Conservation (phyloP, 2,329 filamentous ascomycete species). For the Aspergillus melleus region DNA sequence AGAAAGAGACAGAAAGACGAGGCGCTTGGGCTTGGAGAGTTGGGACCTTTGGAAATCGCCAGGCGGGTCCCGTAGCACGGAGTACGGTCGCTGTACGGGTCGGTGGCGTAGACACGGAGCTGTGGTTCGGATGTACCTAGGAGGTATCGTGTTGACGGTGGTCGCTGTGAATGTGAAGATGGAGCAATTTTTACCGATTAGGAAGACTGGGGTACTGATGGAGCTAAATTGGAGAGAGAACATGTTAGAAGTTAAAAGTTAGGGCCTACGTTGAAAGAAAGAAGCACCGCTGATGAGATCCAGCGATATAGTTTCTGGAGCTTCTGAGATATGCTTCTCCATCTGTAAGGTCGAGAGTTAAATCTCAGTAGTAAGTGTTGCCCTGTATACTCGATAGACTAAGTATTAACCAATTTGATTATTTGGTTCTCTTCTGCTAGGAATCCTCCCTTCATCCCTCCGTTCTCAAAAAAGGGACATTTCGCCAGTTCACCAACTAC, state of each 20-base stretch:
- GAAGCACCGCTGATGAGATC: not conserved
- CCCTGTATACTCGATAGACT: not conserved
- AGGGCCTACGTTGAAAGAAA: not conserved
- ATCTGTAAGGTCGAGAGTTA: conserved; percentile 5
- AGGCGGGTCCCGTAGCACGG: not conserved
- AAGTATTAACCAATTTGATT: not conserved
- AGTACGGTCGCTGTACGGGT: not conserved
- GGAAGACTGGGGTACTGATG: not conserved
- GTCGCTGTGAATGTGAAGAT: not conserved
- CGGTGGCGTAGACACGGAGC: not conserved
- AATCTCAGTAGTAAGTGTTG: not conserved
- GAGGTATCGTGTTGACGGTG: not conserved
- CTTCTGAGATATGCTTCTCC: conserved; percentile 1
- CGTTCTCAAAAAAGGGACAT: not conserved
- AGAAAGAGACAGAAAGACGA: too few species aligned
- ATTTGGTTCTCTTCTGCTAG: too few species aligned
- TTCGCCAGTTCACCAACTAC: not conserved
- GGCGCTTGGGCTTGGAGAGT: too few species aligned
- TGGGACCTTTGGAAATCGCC: not conserved
- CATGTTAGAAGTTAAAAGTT: not conserved
- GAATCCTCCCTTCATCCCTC: not conserved
- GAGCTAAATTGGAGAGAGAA: not conserved
- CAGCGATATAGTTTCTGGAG: not conserved
- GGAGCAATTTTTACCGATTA: not conserved
- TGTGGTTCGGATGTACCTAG: not conserved